Evolutionary conservation across 495 filamentous ascomycete genomes (phyloP).

Genomic region (Xylaria nigripes): DNA sequence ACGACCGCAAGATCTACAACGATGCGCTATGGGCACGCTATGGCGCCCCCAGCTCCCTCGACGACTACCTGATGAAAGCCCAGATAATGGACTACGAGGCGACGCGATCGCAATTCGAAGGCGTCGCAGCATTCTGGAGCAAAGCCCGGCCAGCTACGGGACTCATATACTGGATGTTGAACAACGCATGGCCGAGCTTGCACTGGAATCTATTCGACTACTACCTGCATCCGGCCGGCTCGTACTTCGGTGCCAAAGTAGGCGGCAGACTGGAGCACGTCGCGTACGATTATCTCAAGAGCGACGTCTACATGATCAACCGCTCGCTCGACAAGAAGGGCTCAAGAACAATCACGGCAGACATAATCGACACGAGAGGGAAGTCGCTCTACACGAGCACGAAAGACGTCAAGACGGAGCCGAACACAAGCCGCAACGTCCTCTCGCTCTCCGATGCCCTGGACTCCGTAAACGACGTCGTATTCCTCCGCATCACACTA

Average conservation of each 20-base stretch:
- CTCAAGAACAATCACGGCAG: slow-evolving; percentile 36
- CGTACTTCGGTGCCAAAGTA: slow-evolving; percentile 53
- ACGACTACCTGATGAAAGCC: slow-evolving; percentile 47
- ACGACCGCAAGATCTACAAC: slow-evolving; percentile 50
- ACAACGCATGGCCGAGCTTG: slow-evolving; percentile 55
- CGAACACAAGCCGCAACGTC: slow-evolving; percentile 32
- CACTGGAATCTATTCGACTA: slow-evolving; percentile 64
- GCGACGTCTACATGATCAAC: slow-evolving; percentile 48
- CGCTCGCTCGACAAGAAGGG: slow-evolving; percentile 38
- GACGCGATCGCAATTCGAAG: slow-evolving; percentile 53
- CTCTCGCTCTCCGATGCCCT: slow-evolving; percentile 27
- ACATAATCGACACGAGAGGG: slow-evolving; percentile 43
- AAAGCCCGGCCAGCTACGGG: slow-evolving; percentile 49
- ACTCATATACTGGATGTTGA: slow-evolving; percentile 62
- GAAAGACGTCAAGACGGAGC: slow-evolving; percentile 23
- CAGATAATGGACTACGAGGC: slow-evolving; percentile 60
- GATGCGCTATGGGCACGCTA: slow-evolving; percentile 44
- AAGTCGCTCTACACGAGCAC: slow-evolving; percentile 27
- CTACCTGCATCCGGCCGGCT: slow-evolving; percentile 49
- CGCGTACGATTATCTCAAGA: slow-evolving; percentile 43
- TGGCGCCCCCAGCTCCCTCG: slow-evolving; percentile 42
- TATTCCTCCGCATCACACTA: slow-evolving; percentile 45
- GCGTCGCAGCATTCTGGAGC: slow-evolving; percentile 43
- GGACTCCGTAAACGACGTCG: slow-evolving; percentile 33
- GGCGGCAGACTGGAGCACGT: slow-evolving; percentile 48